Evolutionary conservation across 2,329 filamentous ascomycete genomes (phyloP).

Genomic region (Intubia oerlemansii): DNA sequence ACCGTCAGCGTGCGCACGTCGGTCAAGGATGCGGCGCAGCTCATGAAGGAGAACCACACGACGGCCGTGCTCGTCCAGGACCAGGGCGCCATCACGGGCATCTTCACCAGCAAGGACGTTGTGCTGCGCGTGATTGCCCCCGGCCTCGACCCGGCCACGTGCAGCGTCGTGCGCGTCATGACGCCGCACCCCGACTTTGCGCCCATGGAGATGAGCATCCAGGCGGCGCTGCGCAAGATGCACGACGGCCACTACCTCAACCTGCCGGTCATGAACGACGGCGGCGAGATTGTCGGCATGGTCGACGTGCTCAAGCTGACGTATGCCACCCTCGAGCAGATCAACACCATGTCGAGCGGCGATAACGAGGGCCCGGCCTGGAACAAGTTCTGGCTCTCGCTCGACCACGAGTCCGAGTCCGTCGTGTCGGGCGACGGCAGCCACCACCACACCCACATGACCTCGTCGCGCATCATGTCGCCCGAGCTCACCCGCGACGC

Average conservation of each 20-base stretch:
- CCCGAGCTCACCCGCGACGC: slow-evolving; percentile 51
- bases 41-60: slow-evolving; percentile 99
- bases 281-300: slow-evolving; percentile 96
- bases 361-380: slow-evolving; percentile 91
- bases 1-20: slow-evolving; percentile 92
- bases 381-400: slow-evolving; percentile 99
- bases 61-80: slow-evolving; percentile 93
- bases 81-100: slow-evolving; percentile 91
- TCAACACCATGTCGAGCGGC: slow-evolving; percentile 78
- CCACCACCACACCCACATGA: slow-evolving; percentile 46
- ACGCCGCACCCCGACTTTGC: slow-evolving; percentile 98
- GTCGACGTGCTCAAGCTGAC: slow-evolving; percentile 96
- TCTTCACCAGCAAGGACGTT: slow-evolving; percentile 98
- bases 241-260: slow-evolving; percentile 98
- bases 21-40: slow-evolving; percentile 78
- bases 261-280: slow-evolving; percentile 92
- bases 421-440: slow-evolving; percentile 84
- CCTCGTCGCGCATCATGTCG: slow-evolving; percentile 48
- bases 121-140: slow-evolving; percentile 95
- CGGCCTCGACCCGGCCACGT: slow-evolving; percentile 79
- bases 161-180: slow-evolving; percentile 97
- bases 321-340: slow-evolving; percentile 92
- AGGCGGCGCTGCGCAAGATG: slow-evolving; percentile 96
- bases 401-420: slow-evolving; percentile 87
- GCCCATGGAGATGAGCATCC: slow-evolving; percentile 96